These are phyloP conservation scores for Citrus medica DNA, from an alignment of 345 rosid species.

Conservation along the genomic window DNA sequence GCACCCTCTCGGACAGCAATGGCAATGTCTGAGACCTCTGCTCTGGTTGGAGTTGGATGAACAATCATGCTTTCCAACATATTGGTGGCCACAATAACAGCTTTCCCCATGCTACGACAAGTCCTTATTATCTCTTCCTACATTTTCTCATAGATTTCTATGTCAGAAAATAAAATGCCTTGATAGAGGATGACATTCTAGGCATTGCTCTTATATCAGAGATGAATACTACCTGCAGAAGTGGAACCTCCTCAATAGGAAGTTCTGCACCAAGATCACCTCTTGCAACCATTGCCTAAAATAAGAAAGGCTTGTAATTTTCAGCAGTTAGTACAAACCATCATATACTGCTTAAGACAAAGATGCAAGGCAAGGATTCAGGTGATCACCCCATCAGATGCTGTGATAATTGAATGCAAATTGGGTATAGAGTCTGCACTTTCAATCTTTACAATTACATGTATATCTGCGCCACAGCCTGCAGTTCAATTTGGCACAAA, in stretches of 20 bases:
- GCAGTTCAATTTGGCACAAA: slow-evolving; percentile 19
- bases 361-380: slow-evolving; percentile 14
- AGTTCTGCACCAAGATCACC: slow-evolving; percentile 99
- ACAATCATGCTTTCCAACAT: slow-evolving; percentile 99
- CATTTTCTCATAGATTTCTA: slow-evolving; percentile 14
- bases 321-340: slow-evolving; percentile 3
- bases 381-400: slow-evolving; percentile 90
- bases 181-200: slow-evolving; percentile 8
- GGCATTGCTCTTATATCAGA: slow-evolving; percentile 14
- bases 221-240: slow-evolving; percentile 69
- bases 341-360: slow-evolving; percentile 12
- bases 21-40: slow-evolving; percentile 99
- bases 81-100: slow-evolving; percentile 97
- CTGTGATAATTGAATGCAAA: slow-evolving; percentile 93
- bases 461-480: slow-evolving; percentile 87
- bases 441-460: slow-evolving; percentile 86
- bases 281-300: slow-evolving; percentile 99
- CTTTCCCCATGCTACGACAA: slow-evolving; percentile 99
- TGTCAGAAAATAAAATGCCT: slow-evolving; percentile 13
- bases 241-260: slow-evolving; percentile 98
- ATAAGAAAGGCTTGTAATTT: slow-evolving; percentile 5
- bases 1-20: slow-evolving; percentile 99
- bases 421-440: slow-evolving; percentile 98
- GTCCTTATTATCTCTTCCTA: slow-evolving; percentile 87
- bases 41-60: slow-evolving; percentile 97